Percentiles rank a stretch among this genome's conserved stretches.
Evolutionary conservation across 345 rosid genomes (phyloP).

Genomic region (Sisymbrium altissimum): DNA sequence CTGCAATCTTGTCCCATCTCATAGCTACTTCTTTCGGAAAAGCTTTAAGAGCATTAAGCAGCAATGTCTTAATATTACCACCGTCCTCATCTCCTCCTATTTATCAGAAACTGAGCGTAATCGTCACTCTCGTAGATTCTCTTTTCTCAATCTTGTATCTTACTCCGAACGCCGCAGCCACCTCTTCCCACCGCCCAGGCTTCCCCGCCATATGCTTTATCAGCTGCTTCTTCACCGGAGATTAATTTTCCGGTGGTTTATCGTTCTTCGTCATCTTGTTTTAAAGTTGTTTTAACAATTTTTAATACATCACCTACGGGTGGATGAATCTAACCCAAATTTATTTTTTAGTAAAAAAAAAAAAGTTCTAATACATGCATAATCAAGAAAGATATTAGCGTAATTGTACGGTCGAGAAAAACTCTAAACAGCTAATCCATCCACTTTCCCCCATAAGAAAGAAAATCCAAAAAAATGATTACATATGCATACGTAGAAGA

Average conservation of each 20-base stretch:
- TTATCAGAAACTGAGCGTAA: constrained; percentile 74
- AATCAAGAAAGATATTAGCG: not conserved
- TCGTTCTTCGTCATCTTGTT: constrained; percentile 30
- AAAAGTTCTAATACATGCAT: too few relatives aligned
- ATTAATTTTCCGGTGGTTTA: constrained; percentile 10
- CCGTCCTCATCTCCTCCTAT: constrained; percentile 33
- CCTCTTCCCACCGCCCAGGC: constrained; percentile 79
- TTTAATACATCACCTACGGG: not conserved
- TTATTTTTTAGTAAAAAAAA: too few relatives aligned
- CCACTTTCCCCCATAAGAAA: too few relatives aligned
- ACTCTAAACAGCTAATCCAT: too few relatives aligned
- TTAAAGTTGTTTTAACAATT: not conserved
- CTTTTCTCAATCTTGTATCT: constrained; percentile 58
- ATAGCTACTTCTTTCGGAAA: constrained; percentile 74
- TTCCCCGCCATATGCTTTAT: constrained; percentile 79
- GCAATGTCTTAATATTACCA: constrained; percentile 63
- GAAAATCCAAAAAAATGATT: too few relatives aligned
- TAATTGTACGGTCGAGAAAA: not conserved
- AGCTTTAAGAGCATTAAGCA: constrained; percentile 80
- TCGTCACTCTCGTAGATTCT: constrained; percentile 62
- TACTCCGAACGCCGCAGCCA: constrained; percentile 70
- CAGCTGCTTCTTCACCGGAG: constrained; percentile 53
- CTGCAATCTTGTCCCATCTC: constrained; percentile 96
- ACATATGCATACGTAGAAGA: too few relatives aligned
- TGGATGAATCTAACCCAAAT: too few relatives aligned